Percentiles rank a stretch among this genome's conserved stretches.
Evolutionary conservation across 768 basidiomycete species (phyloP).

Genomic region (Amylocystis lapponica): DNA sequence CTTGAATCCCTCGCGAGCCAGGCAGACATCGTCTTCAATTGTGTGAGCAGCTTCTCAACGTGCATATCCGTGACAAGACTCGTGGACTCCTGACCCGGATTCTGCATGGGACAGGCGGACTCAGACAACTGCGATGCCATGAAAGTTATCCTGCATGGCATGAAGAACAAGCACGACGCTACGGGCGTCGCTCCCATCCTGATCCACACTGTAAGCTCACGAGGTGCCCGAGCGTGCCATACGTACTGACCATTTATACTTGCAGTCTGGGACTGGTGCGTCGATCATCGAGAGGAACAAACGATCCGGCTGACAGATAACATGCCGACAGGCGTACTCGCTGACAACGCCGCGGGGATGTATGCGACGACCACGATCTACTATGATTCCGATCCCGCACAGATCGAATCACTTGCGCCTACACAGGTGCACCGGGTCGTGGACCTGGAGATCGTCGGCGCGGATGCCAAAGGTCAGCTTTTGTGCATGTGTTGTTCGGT

Average conservation of each 20-base stretch:
- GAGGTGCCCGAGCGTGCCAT: background rate
- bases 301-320: background rate
- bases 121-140: conserved; percentile 41
- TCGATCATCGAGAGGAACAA: background rate
- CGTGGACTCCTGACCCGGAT: background rate
- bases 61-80: too few species aligned
- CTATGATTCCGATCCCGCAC: conserved; percentile 41
- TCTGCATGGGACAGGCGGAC: conserved; percentile 29
- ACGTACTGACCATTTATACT: background rate
- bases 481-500: conserved; percentile 27
- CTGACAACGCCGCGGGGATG: conserved; percentile 40
- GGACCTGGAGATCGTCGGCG: conserved; percentile 42
- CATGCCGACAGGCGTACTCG: conserved; percentile 36
- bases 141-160: conserved; percentile 43
- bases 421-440: conserved; percentile 45
- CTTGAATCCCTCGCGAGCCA: conserved; percentile 35
- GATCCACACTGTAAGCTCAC: conserved; percentile 45
- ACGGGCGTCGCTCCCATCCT: conserved; percentile 28
- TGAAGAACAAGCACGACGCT: conserved; percentile 37
- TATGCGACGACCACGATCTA: conserved; percentile 35
- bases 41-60: background rate
- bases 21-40: conserved; percentile 32
- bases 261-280: conserved; percentile 9
- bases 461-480: conserved; percentile 39
- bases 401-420: conserved; percentile 38